These are phyloP conservation scores for Lepraria neglecta DNA, from an alignment of 495 filamentous ascomycete species.

Conservation along the genomic window DNA sequence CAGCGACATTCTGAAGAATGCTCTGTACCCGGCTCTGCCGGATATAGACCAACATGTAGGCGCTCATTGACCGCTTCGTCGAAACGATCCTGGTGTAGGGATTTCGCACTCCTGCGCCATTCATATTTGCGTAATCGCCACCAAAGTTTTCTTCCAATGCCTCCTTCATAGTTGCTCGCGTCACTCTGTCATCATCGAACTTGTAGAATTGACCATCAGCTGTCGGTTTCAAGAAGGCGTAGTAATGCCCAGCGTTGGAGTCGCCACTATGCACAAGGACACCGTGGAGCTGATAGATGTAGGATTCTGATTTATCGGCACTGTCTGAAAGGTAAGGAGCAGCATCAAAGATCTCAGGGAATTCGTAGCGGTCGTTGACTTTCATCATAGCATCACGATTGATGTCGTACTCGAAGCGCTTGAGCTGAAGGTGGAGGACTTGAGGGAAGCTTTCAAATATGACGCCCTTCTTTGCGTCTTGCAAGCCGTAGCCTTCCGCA, in stretches of 20 bases:
- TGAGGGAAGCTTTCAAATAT: conserved; percentile 96
- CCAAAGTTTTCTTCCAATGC: conserved; percentile 96
- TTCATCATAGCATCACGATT: conserved; percentile 97
- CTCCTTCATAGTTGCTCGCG: conserved; percentile 82
- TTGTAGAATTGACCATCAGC: conserved; percentile 93
- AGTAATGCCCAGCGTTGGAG: conserved; percentile 97
- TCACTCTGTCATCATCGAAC: conserved; percentile 96
- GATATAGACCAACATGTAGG: conserved; percentile 98
- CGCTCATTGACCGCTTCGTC: conserved; percentile 67
- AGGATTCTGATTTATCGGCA: conserved; percentile 82
- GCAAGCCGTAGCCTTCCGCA: conserved; percentile 80
- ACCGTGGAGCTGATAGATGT: conserved; percentile 86
- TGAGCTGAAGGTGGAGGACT: conserved; percentile 90
- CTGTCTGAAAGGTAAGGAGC: conserved; percentile 78
- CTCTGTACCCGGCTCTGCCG: conserved; percentile 75
- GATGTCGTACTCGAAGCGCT: conserved; percentile 97
- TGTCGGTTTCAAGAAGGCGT: conserved; percentile 88
- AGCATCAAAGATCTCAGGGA: conserved; percentile 89
- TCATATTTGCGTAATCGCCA: conserved; percentile 66
- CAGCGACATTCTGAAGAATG: conserved; percentile 66
- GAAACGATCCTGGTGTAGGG: conserved; percentile 61
- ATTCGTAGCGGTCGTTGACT: conserved; percentile 96
- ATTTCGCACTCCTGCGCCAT: conserved; percentile 57
- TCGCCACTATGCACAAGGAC: conserved; percentile 96
- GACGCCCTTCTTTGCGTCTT: conserved; percentile 95